Conservation (phyloP, 805 yeast species). For the Suhomyces tanzawaensis region DNA sequence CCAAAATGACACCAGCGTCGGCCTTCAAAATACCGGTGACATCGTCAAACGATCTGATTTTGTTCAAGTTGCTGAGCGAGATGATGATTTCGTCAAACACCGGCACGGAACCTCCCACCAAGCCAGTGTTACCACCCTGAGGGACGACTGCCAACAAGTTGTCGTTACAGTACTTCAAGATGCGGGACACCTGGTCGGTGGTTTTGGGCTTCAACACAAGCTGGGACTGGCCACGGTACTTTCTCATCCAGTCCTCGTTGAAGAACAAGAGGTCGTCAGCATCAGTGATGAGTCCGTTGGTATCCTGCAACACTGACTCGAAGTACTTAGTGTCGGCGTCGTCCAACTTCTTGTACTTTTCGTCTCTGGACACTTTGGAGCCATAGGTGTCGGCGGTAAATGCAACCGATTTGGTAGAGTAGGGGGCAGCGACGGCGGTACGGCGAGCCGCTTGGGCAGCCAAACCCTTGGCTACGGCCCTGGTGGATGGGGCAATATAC, state of each 20-base stretch:
- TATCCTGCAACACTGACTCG: constrained; percentile 52
- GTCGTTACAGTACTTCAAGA: constrained; percentile 78
- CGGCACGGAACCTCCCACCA: constrained; percentile 93
- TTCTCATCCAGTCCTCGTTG: constrained; percentile 94
- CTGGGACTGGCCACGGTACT: constrained; percentile 83
- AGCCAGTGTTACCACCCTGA: constrained; percentile 96
- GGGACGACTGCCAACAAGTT: constrained; percentile 82
- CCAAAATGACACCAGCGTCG: constrained; percentile 89
- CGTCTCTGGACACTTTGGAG: constrained; percentile 49
- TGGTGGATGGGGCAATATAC: background rate
- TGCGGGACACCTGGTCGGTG: constrained; percentile 71
- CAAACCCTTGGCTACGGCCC: background rate
- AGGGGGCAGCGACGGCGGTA: constrained; percentile 4
- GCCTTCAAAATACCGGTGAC: constrained; percentile 82
- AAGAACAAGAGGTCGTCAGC: constrained; percentile 62
- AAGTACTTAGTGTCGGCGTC: constrained; percentile 61
- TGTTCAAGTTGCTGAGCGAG: constrained; percentile 67
- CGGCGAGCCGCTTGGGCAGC: background rate
- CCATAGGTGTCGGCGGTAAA: constrained; percentile 74
- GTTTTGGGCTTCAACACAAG: constrained; percentile 81
- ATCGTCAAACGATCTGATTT: constrained; percentile 76
- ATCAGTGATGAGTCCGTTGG: constrained; percentile 50
- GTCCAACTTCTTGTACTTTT: constrained; percentile 50
- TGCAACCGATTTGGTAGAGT: constrained; percentile 37
- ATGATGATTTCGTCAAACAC: constrained; percentile 86